Conservation (phyloP, 2,329 filamentous ascomycete species). For the Nemania bipapillata region DNA sequence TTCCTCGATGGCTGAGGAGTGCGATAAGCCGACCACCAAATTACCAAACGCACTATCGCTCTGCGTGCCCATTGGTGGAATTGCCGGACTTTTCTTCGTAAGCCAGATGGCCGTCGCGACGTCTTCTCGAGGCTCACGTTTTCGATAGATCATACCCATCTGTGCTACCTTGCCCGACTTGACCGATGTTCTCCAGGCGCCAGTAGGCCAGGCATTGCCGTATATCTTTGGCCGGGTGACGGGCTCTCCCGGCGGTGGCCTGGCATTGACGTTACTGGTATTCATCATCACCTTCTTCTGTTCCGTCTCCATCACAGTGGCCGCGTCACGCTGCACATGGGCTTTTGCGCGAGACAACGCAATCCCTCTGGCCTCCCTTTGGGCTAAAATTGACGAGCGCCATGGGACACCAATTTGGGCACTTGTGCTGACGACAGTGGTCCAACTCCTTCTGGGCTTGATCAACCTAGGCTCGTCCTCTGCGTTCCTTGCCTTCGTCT, state of each 20-base stretch:
- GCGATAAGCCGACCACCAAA: conserved; percentile 62
- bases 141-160: conserved; percentile 60
- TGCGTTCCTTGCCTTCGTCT: conserved; percentile 67
- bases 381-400: conserved; percentile 63
- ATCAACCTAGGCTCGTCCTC: conserved; percentile 68
- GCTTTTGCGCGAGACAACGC: conserved; percentile 71
- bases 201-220: conserved; percentile 65
- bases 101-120: conserved; percentile 22
- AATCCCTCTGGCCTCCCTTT: conserved; percentile 63
- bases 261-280: conserved; percentile 63
- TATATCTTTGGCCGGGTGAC: conserved; percentile 64
- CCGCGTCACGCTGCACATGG: conserved; percentile 73
- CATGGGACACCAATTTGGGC: conserved; percentile 67
- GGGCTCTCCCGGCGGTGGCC: conserved; percentile 62
- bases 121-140: conserved; percentile 9
- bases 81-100: conserved; percentile 65
- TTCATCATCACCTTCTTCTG: conserved; percentile 68
- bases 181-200: conserved; percentile 58
- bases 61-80: conserved; percentile 63
- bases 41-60: conserved; percentile 64
- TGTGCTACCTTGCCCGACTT: conserved; percentile 58
- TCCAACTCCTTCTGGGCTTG: conserved; percentile 65
- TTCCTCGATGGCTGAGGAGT: conserved; percentile 71
- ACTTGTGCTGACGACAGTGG: conserved; percentile 64
- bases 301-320: conserved; percentile 73